Base-by-base conservation (phyloP, 441 rosid species). In the Breynia disticha region DNA sequence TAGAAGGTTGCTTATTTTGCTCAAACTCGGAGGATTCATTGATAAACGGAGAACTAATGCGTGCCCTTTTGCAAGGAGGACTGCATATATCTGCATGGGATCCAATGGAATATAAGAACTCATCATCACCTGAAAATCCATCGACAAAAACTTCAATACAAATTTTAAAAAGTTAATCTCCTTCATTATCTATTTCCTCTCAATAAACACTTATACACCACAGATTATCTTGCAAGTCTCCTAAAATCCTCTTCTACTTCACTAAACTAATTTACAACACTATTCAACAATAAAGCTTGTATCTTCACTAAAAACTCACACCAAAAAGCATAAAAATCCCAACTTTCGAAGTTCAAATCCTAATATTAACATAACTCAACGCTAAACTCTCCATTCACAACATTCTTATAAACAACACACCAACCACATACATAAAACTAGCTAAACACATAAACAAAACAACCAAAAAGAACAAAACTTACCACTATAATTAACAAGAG, bases 21-120 rank as follows among this genome's bases (percentile, higher is more conserved):
- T 67, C 78, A 41, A 63, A 50, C 55, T 70, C 71, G 7, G 61
- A 54, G 1, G 69, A 73, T 15, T 69, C 68, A 54, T 60, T 63
- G 37, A 61, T 22, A 49, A 68, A 76, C 16, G 81, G 71, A 49
- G 84, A 61, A 65, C 68, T 55, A 21, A 74, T 44, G 14, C 97
- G 86, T 35, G 79, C 73, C 60, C 97, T 68, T 80, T 93, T 93
- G 65, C 72, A 78, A 46, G 96, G 78, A 64, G 93, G 88, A 57
- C 73, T 72, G 72, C 71, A 78, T 4, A 66, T 45, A 75, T 77
- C 87, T 57, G 70, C 67, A 38, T 67, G 37, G 54, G 78, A 61
- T 63, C 75, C 76, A 62, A 71, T 59, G 0, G 82, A 71, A 56
- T 64, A 71, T 38, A 73, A 73, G 66, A 84, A 72, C 50, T 84